A percentile compares a stretch with the other conserved stretches of the same genome.
These are phyloP conservation scores for Taphrina flavorubra DNA, from an alignment of 1,139 yeast species.

Conservation along the genomic window DNA sequence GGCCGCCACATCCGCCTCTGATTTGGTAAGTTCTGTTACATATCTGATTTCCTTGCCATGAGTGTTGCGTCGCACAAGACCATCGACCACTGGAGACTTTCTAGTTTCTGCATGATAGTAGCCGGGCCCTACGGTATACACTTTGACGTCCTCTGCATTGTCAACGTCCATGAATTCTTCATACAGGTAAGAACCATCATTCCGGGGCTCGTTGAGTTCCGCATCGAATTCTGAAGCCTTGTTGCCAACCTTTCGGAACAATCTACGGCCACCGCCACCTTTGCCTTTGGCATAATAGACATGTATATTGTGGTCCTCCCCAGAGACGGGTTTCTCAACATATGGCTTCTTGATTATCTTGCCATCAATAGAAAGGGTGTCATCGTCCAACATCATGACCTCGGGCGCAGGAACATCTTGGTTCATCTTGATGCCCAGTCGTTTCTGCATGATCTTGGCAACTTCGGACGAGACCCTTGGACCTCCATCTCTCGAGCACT, in stretches of 20 bases:
- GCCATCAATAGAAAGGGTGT: conserved; percentile 81
- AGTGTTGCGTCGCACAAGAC: conserved; percentile 94
- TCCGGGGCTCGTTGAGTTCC: conserved; percentile 70
- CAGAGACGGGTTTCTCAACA: conserved; percentile 98
- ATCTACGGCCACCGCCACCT: conserved; percentile 96
- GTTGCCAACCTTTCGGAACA: conserved; percentile 95
- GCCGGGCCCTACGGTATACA: conserved; percentile 89
- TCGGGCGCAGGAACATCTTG: conserved; percentile 54
- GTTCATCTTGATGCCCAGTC: conserved; percentile 63
- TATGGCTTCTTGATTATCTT: conserved; percentile 78
- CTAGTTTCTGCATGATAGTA: conserved; percentile 98
- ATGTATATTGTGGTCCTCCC: conserved; percentile 96
- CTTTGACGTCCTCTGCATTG: conserved; percentile 97
- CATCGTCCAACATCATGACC: conserved; percentile 73
- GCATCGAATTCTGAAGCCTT: conserved; percentile 97
- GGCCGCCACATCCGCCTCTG: conserved; percentile 79
- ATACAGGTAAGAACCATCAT: conserved; percentile 89
- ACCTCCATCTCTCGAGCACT: conserved; percentile 95
- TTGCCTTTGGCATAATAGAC: conserved; percentile 85
- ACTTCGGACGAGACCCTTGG: conserved; percentile 67
- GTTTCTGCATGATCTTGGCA: conserved; percentile 60
- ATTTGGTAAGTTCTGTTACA: conserved; percentile 75
- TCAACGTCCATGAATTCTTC: conserved; percentile 98
- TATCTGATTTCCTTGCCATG: conserved; percentile 96
- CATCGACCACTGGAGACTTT: conserved; percentile 98